Evolutionary conservation across 768 basidiomycete species (phyloP), one percentile per base, ranked within the genome.

Genomic region (Exsudoporus frostii): DNA sequence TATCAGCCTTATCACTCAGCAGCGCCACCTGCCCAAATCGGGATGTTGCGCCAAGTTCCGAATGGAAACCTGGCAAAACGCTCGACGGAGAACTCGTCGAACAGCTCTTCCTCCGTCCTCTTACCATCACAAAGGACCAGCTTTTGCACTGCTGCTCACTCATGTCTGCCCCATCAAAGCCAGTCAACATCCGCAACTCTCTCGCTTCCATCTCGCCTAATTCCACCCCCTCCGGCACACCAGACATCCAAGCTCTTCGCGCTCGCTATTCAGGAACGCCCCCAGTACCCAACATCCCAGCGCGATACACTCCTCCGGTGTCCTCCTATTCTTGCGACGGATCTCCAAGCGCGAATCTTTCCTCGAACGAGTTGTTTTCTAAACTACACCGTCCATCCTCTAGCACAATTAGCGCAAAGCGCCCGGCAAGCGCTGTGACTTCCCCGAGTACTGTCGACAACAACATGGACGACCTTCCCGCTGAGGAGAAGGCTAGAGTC

Each of bases 401-500:
- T 32, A 71, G 77, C 48, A 73, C 73, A 37, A 71, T 76, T 46
- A 70, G 65, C 42, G 71, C 76, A n/a, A 66, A 67, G 38, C 68
- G 70, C 22, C 70, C 73, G 10, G 42, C 62, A 45, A 54, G 32
- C 55, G 64, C 65, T 59, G 65, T 42, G 38, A 69, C 55, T 15
- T 59, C 72, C 5, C 60, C 54, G 9, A 63, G 70, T 65, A 50
- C 71, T 64, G 14, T 66, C 66, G 52, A 71, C 58, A 51, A 63
- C 61, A 43, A 54, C 37, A 30, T 58, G 14, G 86, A 88, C 20
- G 81, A 78, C 24, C 71, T 92, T 25, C 78, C 88, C 0, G 86
- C 88, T 20, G 90, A 91, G 57, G 90, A 94, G 65, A 97, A 92
- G 73, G 86, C 85, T 3, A 83, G 80, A 62, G 82, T 97, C 2